Base-by-base conservation (phyloP, 1,284 basidiomycete species). In the Wallemia hederae region DNA sequence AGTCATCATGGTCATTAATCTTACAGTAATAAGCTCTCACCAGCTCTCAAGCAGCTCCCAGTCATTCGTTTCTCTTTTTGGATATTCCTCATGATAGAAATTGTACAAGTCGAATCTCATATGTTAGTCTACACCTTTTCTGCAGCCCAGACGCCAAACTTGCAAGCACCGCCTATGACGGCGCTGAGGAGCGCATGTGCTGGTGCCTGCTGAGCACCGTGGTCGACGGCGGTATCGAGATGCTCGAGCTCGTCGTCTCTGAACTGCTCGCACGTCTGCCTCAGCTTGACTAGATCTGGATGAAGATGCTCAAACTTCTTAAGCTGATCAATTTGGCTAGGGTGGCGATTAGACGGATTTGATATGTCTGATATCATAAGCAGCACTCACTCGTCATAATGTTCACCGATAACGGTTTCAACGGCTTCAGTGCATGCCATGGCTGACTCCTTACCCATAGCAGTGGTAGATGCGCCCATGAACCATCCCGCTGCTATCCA, bases 351-450 rank as follows among this genome's bases (percentile, higher is more conserved):
- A 58, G n/a, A n/a, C n/a, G 7, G 62, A 60, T 3, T 60, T 58
- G 25, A n/a, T n/a, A n/a, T n/a, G n/a, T n/a, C n/a, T 59, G 60
- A 31, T 59, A 60, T 49, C 39, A 49, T 49, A 5, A 27, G 62
- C 60, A 2, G 55, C 11, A 77, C 86, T 70, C 69, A 92, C 90
- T 96, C 89, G 70, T 96, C 88, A 67, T 97, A 97, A 69, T 97
- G 91, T 70, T 97, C 91, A 27, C 91, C 91, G 61, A 97, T 97
- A 59, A 90, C 88, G 0, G 89, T 96, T 71, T 97, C 91, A 2
- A 97, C 90, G 0, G 91, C 91, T 70, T 97, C 91, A 0, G 91
- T 97, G 66, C 90, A 96, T 1, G 91, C 91, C 91, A 97, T 97
- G 0, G 91, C 90, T 5, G 89, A 88, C 65, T 96, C 82, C 66